Base-by-base conservation (phyloP, 768 basidiomycete genomes). In the Tephrocybe rancida region DNA sequence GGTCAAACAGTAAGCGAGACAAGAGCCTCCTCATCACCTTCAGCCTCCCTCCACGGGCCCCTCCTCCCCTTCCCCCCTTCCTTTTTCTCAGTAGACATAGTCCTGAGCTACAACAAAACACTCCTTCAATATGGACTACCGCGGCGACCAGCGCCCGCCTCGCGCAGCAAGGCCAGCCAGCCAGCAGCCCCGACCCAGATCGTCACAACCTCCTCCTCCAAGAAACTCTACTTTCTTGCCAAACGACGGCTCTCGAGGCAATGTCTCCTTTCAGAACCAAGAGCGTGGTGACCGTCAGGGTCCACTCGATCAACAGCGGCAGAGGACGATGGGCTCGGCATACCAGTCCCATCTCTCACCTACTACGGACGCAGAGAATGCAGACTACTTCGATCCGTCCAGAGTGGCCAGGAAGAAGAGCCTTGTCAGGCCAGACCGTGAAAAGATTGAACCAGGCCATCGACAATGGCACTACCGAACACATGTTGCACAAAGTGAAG, bases 371-470 rank as follows among this genome's bases (percentile, higher is more conserved):
- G 70, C 76, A 41, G 82, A 82, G 54, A 70, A 65, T 43, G 71
- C 66, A 38, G 70, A 73, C 32, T 69, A 69, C 43, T 63, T 70
- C 35, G 83, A 84, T 60, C 75, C 78, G 2, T 70, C 75, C 14
- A 75, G 77, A 53, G 81, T 92, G 6, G 73, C 77, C 53, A 75
- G 97, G 66, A 98, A 97, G 80, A 95, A 95, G 79, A 91, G 88
- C 67, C 80, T 99, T 16, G 91, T 98, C 48, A 77, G 81, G 51
- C 96, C 96, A 4, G 96, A 99, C 70, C 78, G 96, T 52, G 95
- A 97, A 76, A 93, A 95, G 78, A 92, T 98, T 61, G 95, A 98
- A 64, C 94, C 95, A 9, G 85, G 86, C 37, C 94, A 98, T 76
- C 83, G 94, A 45, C 87, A 95, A 63, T 98, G 88, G 87, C 90